Conservation (phyloP, 1,139 yeast genomes). For the Geotrichum bryndzae region DNA sequence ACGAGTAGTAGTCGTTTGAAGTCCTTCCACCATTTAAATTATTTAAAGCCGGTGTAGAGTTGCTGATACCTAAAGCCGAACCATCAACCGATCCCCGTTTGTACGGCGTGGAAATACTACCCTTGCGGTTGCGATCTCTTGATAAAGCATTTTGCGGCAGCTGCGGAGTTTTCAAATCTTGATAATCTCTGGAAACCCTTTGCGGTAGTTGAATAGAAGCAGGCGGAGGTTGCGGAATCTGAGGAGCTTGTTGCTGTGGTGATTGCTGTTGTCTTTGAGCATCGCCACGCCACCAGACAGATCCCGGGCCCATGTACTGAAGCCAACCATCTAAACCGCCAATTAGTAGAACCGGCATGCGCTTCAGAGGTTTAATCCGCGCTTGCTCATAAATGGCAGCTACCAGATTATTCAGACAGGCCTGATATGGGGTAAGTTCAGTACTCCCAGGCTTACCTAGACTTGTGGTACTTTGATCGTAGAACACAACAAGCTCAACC, state of each 20-base stretch:
- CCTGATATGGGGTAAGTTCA: constrained; percentile 21
- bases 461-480: constrained; percentile 39
- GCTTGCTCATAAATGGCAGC: constrained; percentile 36
- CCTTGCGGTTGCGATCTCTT: constrained; percentile 7
- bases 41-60: neutral
- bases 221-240: neutral
- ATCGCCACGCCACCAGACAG: constrained; percentile 15
- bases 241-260: neutral
- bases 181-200: neutral
- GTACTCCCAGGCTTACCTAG: constrained; percentile 18
- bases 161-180: constrained; percentile 9
- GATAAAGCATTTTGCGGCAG: constrained; percentile 9
- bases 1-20: neutral
- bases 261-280: neutral
- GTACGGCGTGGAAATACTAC: constrained; percentile 2
- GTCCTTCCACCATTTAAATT: neutral
- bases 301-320: constrained; percentile 24
- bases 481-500: constrained; percentile 58
- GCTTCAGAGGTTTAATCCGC: constrained; percentile 43
- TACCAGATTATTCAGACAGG: constrained; percentile 21
- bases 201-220: neutral
- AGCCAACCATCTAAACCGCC: constrained; percentile 52
- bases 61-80: neutral
- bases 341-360: constrained; percentile 50
- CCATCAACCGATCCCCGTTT: constrained; percentile 1